Percentiles rank a stretch among this genome's conserved stretches.
Evolutionary conservation across 768 basidiomycete genomes (phyloP).

Genomic region (Mrakia hoshinonis): DNA sequence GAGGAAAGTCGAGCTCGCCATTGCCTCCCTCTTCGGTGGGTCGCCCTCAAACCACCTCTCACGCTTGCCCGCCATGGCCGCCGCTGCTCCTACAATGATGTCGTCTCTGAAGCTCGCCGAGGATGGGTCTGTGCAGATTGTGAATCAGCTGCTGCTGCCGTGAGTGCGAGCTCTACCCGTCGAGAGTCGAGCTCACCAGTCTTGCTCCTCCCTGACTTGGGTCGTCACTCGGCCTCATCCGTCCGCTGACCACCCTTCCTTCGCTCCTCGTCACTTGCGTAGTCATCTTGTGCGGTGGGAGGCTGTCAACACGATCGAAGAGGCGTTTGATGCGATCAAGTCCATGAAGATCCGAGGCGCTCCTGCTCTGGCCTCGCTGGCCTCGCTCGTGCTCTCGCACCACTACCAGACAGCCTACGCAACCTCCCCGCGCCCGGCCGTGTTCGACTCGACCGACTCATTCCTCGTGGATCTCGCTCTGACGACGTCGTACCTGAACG

Average conservation of each 20-base stretch:
- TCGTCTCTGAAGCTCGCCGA: slow-evolving; percentile 41
- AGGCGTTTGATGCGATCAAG: slow-evolving; percentile 90
- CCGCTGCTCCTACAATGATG: slow-evolving; percentile 38
- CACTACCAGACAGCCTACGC: slow-evolving; percentile 53
- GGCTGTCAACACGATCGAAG: slow-evolving; percentile 57
- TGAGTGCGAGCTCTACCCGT: slow-evolving; percentile 29
- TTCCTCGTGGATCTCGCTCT: slow-evolving; percentile 53
- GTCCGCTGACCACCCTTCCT: slow-evolving; percentile 47
- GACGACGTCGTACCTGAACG: slow-evolving; percentile 63
- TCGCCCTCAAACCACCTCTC: not conserved
- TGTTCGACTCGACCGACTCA: slow-evolving; percentile 50
- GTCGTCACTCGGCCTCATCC: not conserved
- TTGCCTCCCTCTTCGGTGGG: not conserved
- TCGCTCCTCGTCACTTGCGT: slow-evolving; percentile 33
- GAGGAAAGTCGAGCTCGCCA: not conserved
- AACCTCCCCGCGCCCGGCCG: slow-evolving; percentile 48
- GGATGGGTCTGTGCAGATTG: slow-evolving; percentile 62
- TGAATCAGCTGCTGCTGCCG: slow-evolving; percentile 82
- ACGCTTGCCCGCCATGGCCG: not conserved
- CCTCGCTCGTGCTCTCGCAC: slow-evolving; percentile 65
- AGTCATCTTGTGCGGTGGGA: slow-evolving; percentile 43
- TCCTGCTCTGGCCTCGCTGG: slow-evolving; percentile 88
- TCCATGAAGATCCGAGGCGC: slow-evolving; percentile 94
- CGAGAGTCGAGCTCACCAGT: too few relatives aligned
- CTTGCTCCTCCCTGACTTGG: too few relatives aligned